Percentiles rank a stretch among this genome's conserved stretches.
Conservation (phyloP, 1,284 basidiomycete genomes). For the Clitocybe nebularis region DNA sequence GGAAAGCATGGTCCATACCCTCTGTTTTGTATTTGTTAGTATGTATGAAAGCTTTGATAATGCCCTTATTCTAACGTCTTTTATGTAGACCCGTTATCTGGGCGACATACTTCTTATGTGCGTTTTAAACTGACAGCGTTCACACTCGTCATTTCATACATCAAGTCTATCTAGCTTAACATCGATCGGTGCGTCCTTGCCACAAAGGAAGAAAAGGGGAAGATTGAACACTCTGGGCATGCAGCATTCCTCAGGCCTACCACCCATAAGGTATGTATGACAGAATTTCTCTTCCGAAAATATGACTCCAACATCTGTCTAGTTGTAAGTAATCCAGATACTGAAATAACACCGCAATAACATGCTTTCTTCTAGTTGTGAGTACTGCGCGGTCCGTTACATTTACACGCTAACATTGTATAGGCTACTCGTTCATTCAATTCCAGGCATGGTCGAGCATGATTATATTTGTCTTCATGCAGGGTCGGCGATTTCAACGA, state of each 20-base stretch:
- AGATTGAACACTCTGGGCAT: too few species aligned
- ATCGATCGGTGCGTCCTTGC: neutral
- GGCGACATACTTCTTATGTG: neutral
- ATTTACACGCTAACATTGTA: neutral
- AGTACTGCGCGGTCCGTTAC: neutral
- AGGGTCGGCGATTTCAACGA: neutral
- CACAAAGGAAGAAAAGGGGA: too few species aligned
- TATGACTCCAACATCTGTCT: too few species aligned
- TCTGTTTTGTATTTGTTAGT: neutral
- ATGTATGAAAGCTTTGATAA: neutral
- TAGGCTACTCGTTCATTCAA: neutral
- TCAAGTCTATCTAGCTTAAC: neutral
- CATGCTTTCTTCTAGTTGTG: neutral
- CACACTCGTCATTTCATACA: too few species aligned
- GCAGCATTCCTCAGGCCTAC: too few species aligned
- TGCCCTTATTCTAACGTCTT: too few species aligned
- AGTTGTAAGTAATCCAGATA: too few species aligned
- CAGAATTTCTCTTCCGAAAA: too few species aligned
- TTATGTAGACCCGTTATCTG: neutral
- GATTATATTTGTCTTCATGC: neutral
- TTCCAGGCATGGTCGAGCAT: constrained; percentile 1
- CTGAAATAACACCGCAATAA: too few species aligned
- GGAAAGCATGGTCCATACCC: neutral
- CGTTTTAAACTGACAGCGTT: neutral
- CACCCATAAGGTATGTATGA: too few species aligned